Evolutionary conservation across 805 yeast species (phyloP).

Genomic region (Kurtzmaniella fragi): DNA sequence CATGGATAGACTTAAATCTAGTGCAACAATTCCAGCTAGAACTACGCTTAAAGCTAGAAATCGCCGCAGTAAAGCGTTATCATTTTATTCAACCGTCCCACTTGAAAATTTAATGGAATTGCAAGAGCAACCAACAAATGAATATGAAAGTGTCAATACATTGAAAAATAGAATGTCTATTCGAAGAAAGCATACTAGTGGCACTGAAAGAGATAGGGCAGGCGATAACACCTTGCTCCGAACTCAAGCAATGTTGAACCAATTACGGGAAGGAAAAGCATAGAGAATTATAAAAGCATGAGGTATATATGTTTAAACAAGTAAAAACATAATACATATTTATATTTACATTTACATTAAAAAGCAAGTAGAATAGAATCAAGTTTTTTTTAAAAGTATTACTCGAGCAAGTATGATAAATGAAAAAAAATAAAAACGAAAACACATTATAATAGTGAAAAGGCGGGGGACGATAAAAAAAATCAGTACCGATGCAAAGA

Average conservation of each 20-base stretch:
- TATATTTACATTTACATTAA: too few relatives aligned
- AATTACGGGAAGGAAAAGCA: slow-evolving; percentile 18
- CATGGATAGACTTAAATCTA: slow-evolving; percentile 26
- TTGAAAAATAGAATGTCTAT: slow-evolving; percentile 35
- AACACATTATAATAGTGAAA: background rate
- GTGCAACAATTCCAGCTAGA: slow-evolving; percentile 16
- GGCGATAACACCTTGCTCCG: slow-evolving; percentile 28
- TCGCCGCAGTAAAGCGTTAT: slow-evolving; percentile 27
- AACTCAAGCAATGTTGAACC: slow-evolving; percentile 37
- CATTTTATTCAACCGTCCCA: slow-evolving; percentile 27
- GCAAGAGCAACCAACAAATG: slow-evolving; percentile 6
- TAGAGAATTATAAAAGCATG: background rate
- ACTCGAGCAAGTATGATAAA: too few relatives aligned
- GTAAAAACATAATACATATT: too few relatives aligned
- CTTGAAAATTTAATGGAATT: slow-evolving; percentile 15
- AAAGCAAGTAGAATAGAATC: background rate
- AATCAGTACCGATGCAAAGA: too few relatives aligned
- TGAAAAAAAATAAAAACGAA: background rate
- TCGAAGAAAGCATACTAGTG: slow-evolving; percentile 15
- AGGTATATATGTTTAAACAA: background rate
- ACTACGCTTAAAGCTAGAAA: slow-evolving; percentile 9
- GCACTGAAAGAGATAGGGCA: background rate
- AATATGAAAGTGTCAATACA: slow-evolving; percentile 35
- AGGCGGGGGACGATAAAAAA: too few relatives aligned
- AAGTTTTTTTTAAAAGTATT: too few relatives aligned